Percentiles rank a stretch among this genome's conserved stretches.
Conservation (phyloP, 768 basidiomycete genomes). For the Mycena galericulata region DNA sequence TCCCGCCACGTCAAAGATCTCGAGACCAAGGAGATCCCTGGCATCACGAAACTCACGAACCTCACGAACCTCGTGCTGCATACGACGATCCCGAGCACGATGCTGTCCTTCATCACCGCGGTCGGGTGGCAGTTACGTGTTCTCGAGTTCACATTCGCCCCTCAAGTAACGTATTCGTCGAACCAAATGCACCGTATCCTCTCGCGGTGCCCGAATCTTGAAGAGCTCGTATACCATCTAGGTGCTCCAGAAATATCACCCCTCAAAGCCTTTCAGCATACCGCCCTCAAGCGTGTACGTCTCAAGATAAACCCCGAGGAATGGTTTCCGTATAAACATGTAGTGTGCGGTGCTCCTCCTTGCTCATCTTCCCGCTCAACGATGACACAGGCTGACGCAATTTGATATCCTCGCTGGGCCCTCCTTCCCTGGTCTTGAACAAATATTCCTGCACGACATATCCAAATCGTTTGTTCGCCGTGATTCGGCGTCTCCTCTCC, state of each 20-base stretch:
- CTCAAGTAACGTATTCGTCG: slow-evolving; percentile 25
- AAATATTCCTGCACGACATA: slow-evolving; percentile 17
- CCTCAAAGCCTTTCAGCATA: slow-evolving; percentile 9
- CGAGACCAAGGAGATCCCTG: neutral
- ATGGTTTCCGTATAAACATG: slow-evolving; percentile 26
- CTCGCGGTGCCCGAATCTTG: slow-evolving; percentile 21
- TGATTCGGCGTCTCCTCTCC: slow-evolving; percentile 13
- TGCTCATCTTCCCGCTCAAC: neutral
- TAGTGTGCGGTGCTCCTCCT: slow-evolving; percentile 10
- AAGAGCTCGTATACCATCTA: slow-evolving; percentile 27
- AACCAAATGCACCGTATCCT: slow-evolving; percentile 25
- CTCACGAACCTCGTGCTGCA: slow-evolving; percentile 25
- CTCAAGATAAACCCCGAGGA: slow-evolving; percentile 24
- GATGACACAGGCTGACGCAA: slow-evolving; percentile 5
- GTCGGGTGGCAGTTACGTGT: slow-evolving; percentile 22
- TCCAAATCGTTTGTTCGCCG: slow-evolving; percentile 19
- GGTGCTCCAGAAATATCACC: slow-evolving; percentile 32
- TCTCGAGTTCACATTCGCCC: slow-evolving; percentile 30
- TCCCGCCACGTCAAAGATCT: slow-evolving; percentile 1
- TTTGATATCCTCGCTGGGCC: slow-evolving; percentile 26
- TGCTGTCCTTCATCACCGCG: slow-evolving; percentile 8
- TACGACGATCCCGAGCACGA: slow-evolving; percentile 11
- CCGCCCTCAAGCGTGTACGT: slow-evolving; percentile 13
- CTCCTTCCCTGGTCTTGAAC: slow-evolving; percentile 23
- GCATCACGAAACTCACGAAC: slow-evolving; percentile 12